A percentile compares a stretch with the other conserved stretches of the same genome.
Conservation (phyloP, 371 early-diverging fungal species). For the Mucor plumbeus region DNA sequence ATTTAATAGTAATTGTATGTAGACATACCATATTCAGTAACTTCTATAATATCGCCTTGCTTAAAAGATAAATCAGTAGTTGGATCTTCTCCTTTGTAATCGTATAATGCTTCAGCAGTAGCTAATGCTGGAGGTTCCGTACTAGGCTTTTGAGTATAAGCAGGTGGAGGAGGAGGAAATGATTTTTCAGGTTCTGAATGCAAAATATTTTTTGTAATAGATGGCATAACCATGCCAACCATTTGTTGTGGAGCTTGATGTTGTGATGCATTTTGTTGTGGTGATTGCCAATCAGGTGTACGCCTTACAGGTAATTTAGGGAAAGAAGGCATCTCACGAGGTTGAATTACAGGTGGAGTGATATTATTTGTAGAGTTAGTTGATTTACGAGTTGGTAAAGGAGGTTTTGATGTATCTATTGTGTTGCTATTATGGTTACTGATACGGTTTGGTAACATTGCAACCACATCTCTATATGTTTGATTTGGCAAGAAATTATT, state of each 20-base stretch:
- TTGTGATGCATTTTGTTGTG: not conserved
- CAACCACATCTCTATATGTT: conserved; percentile 42
- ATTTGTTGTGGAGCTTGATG: conserved; percentile 20
- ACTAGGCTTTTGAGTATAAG: conserved; percentile 30
- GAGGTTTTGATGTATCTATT: conserved; percentile 27
- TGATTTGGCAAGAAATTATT: conserved; percentile 39
- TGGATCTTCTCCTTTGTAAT: conserved; percentile 55
- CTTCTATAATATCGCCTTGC: conserved; percentile 55
- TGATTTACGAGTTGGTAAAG: conserved; percentile 51
- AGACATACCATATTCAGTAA: conserved; percentile 56
- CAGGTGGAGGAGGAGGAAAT: conserved; percentile 29
- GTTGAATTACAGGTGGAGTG: conserved; percentile 17
- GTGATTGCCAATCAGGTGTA: conserved; percentile 28
- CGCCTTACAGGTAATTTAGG: conserved; percentile 49
- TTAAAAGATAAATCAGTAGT: conserved; percentile 52
- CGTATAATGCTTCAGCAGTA: conserved; percentile 55
- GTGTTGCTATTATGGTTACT: conserved; percentile 3
- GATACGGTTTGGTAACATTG: conserved; percentile 38
- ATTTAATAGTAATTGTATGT: not conserved
- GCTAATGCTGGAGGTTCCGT: conserved; percentile 11
- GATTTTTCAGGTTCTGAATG: conserved; percentile 26
- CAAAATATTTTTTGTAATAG: conserved; percentile 4
- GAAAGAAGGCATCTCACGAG: conserved; percentile 25
- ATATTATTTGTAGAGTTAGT: conserved; percentile 10
- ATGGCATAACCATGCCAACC: not conserved